These are phyloP conservation scores for Ogataea parapolymorpha DNA, from an alignment of 805 yeast genomes.

Conservation along the genomic window DNA sequence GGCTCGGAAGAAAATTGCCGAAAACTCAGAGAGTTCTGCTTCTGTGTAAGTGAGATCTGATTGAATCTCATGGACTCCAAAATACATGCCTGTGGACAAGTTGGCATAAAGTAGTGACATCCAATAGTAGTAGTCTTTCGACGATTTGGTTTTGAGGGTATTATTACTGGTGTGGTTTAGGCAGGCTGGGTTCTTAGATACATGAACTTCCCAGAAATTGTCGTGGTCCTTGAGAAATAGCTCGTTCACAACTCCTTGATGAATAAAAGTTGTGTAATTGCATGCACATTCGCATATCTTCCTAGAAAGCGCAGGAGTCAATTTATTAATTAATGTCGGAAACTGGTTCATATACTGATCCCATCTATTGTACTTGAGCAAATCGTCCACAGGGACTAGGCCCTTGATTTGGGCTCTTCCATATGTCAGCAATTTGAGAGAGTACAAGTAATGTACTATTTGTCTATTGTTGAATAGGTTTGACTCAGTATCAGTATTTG, in stretches of 20 bases:
- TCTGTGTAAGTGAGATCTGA: constrained; percentile 10
- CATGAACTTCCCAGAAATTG: constrained; percentile 18
- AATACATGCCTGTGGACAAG: constrained; percentile 22
- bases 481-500: neutral
- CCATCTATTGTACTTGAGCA: constrained; percentile 8
- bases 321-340: constrained; percentile 8
- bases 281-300: constrained; percentile 23
- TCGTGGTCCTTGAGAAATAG: constrained; percentile 25
- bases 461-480: constrained; percentile 12
- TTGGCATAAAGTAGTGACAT: constrained; percentile 24
- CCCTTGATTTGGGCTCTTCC: constrained; percentile 23
- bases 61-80: constrained; percentile 20
- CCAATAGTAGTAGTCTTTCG: constrained; percentile 26
- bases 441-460: constrained; percentile 20
- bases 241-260: constrained; percentile 22
- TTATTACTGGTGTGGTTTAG: constrained; percentile 11
- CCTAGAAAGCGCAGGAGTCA: constrained; percentile 14
- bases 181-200: constrained; percentile 8
- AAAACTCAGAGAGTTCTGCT: constrained; percentile 13
- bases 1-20: constrained; percentile 21
- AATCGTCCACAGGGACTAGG: constrained; percentile 17
- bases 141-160: constrained; percentile 10
- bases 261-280: constrained; percentile 23
- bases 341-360: constrained; percentile 9
- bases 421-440: constrained; percentile 23